phyloP scores from a whole-genome alignment of 2,329 filamentous ascomycete genomes.

The Atkinsonella hypoxylon region DNA sequence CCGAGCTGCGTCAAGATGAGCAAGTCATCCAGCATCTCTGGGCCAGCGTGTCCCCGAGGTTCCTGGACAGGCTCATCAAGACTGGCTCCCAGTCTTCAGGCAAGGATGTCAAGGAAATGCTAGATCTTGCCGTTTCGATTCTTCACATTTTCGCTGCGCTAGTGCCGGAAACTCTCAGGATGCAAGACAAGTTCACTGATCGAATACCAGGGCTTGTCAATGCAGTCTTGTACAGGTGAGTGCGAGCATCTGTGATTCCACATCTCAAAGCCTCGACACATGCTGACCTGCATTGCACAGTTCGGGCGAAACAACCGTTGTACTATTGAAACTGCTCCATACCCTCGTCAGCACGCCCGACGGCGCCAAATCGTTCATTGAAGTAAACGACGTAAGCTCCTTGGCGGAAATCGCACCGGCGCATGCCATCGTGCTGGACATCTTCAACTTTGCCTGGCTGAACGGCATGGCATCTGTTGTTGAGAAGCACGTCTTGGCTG shows the following conservation, averaged over 20 bases:
- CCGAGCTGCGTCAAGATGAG: conserved; percentile 36
- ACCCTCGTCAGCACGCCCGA: conserved; percentile 39
- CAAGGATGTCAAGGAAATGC: conserved; percentile 44
- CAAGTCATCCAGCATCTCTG: conserved; percentile 38
- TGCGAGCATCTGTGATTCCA: too few relatives aligned
- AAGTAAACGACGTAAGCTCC: conserved; percentile 38
- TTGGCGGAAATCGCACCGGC: conserved; percentile 45
- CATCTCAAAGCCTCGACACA: background rate
- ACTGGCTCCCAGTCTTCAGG: conserved; percentile 33
- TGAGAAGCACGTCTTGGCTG: conserved; percentile 19
- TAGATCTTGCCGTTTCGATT: conserved; percentile 50
- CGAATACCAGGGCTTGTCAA: conserved; percentile 42
- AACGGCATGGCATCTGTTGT: conserved; percentile 27
- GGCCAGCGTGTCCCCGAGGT: conserved; percentile 48
- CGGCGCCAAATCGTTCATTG: conserved; percentile 37
- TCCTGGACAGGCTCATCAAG: conserved; percentile 50
- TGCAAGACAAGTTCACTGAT: conserved; percentile 34
- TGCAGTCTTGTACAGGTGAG: conserved; percentile 41
- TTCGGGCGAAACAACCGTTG: conserved; percentile 36
- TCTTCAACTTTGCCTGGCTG: conserved; percentile 45
- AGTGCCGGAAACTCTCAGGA: conserved; percentile 35
- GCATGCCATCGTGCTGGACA: conserved; percentile 40
- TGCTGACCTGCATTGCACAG: conserved; percentile 20
- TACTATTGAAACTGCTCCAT: conserved; percentile 45
- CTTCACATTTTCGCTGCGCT: conserved; percentile 49